phyloP scores from a whole-genome alignment of 2,329 filamentous ascomycete genomes.

The Ceratocystis eucalypticola region DNA sequence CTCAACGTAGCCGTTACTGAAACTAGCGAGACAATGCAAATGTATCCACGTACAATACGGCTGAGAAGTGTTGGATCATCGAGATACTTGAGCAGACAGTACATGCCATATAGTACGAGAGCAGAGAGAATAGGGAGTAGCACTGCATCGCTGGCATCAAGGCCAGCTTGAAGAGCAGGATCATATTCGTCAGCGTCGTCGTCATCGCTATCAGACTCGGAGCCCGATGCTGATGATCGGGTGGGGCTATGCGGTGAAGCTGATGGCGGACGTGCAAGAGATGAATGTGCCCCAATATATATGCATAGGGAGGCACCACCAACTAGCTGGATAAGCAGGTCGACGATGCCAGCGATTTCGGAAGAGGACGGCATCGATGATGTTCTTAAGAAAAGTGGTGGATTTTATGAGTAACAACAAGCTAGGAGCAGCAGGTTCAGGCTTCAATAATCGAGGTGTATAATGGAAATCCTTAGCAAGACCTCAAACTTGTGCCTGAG shows the following conservation, averaged over 20 bases:
- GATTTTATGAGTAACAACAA: not conserved
- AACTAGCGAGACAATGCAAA: constrained; percentile 65
- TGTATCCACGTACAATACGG: constrained; percentile 70
- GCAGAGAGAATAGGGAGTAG: constrained; percentile 72
- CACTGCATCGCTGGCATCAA: constrained; percentile 58
- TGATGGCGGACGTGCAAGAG: constrained; percentile 68
- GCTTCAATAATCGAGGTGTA: not conserved
- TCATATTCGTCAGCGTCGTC: constrained; percentile 37
- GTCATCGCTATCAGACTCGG: constrained; percentile 24
- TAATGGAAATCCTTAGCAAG: no score
- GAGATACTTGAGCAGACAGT: constrained; percentile 81
- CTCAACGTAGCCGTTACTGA: constrained; percentile 60
- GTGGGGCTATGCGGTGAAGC: constrained; percentile 41
- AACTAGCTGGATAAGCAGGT: constrained; percentile 30
- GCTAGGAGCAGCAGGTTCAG: not conserved
- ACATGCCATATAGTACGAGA: constrained; percentile 57
- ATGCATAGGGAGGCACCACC: constrained; percentile 68
- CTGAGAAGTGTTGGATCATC: constrained; percentile 70
- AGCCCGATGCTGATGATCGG: constrained; percentile 18
- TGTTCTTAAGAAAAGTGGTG: not conserved
- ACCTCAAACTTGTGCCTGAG: no score
- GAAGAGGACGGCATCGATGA: not conserved
- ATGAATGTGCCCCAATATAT: constrained; percentile 72
- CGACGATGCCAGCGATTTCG: not conserved
- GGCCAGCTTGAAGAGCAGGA: constrained; percentile 35